Conservation (phyloP, 164 flowering plant species). For the Pachysandra terminalis region DNA sequence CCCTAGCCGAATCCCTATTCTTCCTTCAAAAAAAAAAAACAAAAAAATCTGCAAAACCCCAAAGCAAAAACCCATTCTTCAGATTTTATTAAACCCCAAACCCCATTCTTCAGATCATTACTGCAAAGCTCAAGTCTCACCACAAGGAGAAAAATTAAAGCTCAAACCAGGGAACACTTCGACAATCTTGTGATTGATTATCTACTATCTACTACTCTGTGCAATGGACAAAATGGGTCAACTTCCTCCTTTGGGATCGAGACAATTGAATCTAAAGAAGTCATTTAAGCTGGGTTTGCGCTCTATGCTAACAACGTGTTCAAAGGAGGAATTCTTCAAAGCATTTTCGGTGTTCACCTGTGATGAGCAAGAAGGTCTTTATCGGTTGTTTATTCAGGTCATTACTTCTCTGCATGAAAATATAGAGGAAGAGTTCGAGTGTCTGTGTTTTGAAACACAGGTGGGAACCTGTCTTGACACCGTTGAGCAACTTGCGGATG, state of each 20-base stretch:
- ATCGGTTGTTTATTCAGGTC: conserved; percentile 44
- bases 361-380: conserved; percentile 41
- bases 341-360: conserved; percentile 34
- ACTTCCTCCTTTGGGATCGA: conserved; percentile 25
- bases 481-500: conserved; percentile 66
- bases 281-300: conserved; percentile 47
- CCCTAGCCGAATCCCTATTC: no score
- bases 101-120: no score
- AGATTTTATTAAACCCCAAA: no score
- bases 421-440: conserved; percentile 52
- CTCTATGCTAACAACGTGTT: conserved; percentile 52
- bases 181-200: not conserved
- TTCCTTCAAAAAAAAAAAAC: no score
- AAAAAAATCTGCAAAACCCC: no score
- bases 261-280: conserved; percentile 42
- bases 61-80: no score
- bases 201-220: not conserved
- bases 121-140: no score
- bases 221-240: conserved; percentile 20
- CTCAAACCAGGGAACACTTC: no score
- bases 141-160: no score
- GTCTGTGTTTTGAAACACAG: conserved; percentile 47
- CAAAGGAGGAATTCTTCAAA: conserved; percentile 48
- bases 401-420: conserved; percentile 43
- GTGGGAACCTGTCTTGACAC: conserved; percentile 53